Base-by-base conservation (phyloP, 345 rosid genomes). In the Pistacia atlantica region DNA sequence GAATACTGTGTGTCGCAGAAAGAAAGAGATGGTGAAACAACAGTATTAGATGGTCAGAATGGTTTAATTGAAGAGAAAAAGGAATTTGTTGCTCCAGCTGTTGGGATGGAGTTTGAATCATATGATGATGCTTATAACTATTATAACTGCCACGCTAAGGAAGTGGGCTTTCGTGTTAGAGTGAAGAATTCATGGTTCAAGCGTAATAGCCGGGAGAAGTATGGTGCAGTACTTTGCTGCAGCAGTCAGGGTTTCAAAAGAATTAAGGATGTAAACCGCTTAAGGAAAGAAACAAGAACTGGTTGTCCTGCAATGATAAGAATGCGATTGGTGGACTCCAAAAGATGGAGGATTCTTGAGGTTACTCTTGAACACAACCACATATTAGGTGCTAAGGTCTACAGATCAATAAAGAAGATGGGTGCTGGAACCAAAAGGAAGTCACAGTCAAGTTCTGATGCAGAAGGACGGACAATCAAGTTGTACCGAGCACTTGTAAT, bases 101-200 rank as follows among this genome's bases (percentile, higher is more conserved):
- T 90, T 16, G 93, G 95, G n/a, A 87, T 90, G 95, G 97, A 92
- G 84, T 90, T 92, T 67, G 95, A 92, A 69, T 82, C 95, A 0
- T 90, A 90, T 51, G 93, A 92, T 60, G 97, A 90, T 83, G 93
- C 91, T 12, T 92, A 92, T 79, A 88, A 89, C 85, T 92, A 90
- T 77, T 92, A 92, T 66, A 92, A 82, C 55, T 90, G 92, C 76
- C 89, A 93, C 60, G 97, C 96, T 49, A 83, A 85, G 56, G 92
- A 93, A 83, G 83, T 80, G 11, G 96, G 97, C 28, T 93, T 93
- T 72, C 79, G 93, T 5, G 92, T 91, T 31, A 82, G 97, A 80
- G 96, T 93, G 55, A 93, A 91, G 86, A 89, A 89, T 76, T 92
- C 97, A 2, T 90, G 97, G 97, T 89, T 89, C 75, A 90, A 92